Conservation (phyloP, 1,284 basidiomycete species). For the Boletellus deceptivus region DNA sequence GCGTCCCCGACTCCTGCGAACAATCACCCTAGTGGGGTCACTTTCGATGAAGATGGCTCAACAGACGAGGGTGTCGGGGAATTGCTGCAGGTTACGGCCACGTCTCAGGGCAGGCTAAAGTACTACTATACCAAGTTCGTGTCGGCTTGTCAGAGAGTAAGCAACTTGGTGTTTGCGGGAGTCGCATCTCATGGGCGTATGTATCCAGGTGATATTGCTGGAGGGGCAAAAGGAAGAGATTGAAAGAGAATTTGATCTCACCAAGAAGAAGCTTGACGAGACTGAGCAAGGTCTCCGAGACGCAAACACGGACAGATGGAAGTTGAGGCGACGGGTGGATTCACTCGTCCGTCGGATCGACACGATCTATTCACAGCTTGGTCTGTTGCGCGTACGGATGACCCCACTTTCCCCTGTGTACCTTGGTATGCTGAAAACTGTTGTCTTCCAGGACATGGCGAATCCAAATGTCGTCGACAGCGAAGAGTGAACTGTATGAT, state of each 20-base stretch:
- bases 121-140: conserved; percentile 15
- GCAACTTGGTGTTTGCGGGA: background rate
- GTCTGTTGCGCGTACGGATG: conserved; percentile 12
- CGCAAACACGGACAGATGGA: conserved; percentile 17
- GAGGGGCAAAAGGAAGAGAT: conserved; percentile 18
- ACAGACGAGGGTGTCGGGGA: conserved; percentile 5
- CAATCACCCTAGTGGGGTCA: background rate
- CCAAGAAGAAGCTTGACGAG: conserved; percentile 20
- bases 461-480: background rate
- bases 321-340: conserved; percentile 12
- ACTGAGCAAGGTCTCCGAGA: conserved; percentile 21
- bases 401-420: background rate
- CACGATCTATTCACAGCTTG: conserved; percentile 13
- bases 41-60: background rate
- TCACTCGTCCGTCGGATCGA: conserved; percentile 9
- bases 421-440: background rate
- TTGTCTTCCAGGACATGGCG: conserved; percentile 11
- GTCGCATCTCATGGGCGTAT: conserved; percentile 1
- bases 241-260: conserved; percentile 18
- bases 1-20: conserved; percentile 11
- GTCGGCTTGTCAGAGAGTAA: conserved; percentile 13
- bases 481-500: conserved; percentile 4
- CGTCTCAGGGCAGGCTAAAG: conserved; percentile 15
- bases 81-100: conserved; percentile 20
- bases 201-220: conserved; percentile 16